Conservation (phyloP, 1,284 basidiomycete genomes). For the Ceratobasidium sp. region DNA sequence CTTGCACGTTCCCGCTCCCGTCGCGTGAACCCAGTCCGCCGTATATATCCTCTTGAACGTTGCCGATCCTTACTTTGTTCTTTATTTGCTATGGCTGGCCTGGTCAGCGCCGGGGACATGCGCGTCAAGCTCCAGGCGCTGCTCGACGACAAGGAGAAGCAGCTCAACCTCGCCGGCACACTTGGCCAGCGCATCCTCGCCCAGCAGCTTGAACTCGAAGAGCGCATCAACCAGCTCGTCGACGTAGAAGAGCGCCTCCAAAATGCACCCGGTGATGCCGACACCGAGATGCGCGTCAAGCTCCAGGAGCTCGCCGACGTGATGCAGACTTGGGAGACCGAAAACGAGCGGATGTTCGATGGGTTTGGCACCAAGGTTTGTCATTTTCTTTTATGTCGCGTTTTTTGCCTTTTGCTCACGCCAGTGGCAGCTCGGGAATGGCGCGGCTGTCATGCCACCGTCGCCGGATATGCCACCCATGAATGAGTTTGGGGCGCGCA, state of each 20-base stretch:
- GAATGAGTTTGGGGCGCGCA: slow-evolving; percentile 38
- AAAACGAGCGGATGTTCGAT: slow-evolving; percentile 82
- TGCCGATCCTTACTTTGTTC: slow-evolving; percentile 27
- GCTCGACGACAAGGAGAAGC: slow-evolving; percentile 87
- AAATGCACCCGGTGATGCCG: slow-evolving; percentile 67
- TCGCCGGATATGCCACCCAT: slow-evolving; percentile 40
- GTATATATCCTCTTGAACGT: slow-evolving; percentile 34
- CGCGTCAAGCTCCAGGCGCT: slow-evolving; percentile 80
- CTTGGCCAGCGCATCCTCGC: slow-evolving; percentile 90
- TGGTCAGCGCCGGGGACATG: slow-evolving; percentile 59
- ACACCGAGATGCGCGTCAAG: slow-evolving; percentile 70
- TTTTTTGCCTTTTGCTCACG: slow-evolving; percentile 24
- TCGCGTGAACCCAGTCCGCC: slow-evolving; percentile 13
- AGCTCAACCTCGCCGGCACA: slow-evolving; percentile 87
- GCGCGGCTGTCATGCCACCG: slow-evolving; percentile 27
- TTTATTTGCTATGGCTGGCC: slow-evolving; percentile 31
- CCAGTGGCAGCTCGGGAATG: slow-evolving; percentile 20
- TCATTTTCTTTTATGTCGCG: slow-evolving; percentile 47
- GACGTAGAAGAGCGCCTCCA: slow-evolving; percentile 61
- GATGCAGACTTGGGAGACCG: slow-evolving; percentile 80
- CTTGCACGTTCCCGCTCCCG: slow-evolving; percentile 23
- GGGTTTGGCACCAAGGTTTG: slow-evolving; percentile 75
- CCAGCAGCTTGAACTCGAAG: slow-evolving; percentile 91
- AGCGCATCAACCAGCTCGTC: slow-evolving; percentile 82
- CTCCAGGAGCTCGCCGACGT: slow-evolving; percentile 83